Conservation (phyloP, 495 filamentous ascomycete genomes). For the Penicillium manginii region DNA sequence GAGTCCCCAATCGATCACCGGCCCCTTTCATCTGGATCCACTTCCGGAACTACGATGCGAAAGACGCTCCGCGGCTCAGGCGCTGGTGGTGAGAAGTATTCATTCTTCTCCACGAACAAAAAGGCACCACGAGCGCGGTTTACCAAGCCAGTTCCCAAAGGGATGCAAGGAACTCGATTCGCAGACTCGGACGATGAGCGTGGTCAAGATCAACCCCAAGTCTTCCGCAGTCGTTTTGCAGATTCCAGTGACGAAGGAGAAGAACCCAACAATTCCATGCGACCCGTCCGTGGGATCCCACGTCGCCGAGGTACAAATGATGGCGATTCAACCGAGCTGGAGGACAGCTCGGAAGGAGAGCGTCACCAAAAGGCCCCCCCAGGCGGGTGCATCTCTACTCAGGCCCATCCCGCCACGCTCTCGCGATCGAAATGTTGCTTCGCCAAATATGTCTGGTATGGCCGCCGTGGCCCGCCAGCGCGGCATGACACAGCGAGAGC, state of each 20-base stretch:
- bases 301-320: conserved; percentile 52
- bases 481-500: conserved; percentile 45
- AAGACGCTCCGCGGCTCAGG: conserved; percentile 52
- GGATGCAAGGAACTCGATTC: conserved; percentile 48
- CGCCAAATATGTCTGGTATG: conserved; percentile 37
- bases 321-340: conserved; percentile 71
- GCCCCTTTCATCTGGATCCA: conserved; percentile 39
- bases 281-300: conserved; percentile 69
- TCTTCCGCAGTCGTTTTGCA: conserved; percentile 73
- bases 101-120: conserved; percentile 54
- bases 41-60: conserved; percentile 45
- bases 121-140: conserved; percentile 39
- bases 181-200: conserved; percentile 77
- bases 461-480: conserved; percentile 46
- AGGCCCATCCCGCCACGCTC: conserved; percentile 15
- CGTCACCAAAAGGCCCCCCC: conserved; percentile 13
- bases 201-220: conserved; percentile 36
- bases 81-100: conserved; percentile 40
- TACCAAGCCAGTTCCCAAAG: conserved; percentile 25
- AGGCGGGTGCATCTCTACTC: conserved; percentile 13
- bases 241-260: conserved; percentile 83
- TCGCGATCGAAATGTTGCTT: conserved; percentile 19
- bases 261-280: conserved; percentile 43
- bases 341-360: conserved; percentile 61
- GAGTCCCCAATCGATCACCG: conserved; percentile 35